phyloP scores from a whole-genome alignment of 2,329 filamentous ascomycete genomes.

The Diaporthe longicolla region DNA sequence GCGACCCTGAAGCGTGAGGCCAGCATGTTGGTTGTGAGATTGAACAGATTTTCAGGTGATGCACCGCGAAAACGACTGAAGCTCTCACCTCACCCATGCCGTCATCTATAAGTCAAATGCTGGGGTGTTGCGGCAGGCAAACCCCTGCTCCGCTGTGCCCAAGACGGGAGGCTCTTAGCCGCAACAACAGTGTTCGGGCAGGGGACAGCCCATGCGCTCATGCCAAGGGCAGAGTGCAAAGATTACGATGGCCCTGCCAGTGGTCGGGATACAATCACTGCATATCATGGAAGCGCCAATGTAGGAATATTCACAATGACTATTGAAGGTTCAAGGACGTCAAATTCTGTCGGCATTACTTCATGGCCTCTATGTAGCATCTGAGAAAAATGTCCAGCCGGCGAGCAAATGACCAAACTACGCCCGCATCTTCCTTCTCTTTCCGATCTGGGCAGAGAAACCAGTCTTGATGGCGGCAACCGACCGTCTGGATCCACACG shows the following conservation, averaged over 20 bases:
- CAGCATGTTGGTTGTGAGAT: conserved; percentile 49
- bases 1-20: conserved; percentile 48
- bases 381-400: conserved; percentile 12
- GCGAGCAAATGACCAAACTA: conserved; percentile 60
- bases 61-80: background rate
- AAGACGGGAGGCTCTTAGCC: conserved; percentile 7
- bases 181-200: background rate
- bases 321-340: background rate
- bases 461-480: conserved; percentile 99
- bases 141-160: conserved; percentile 26
- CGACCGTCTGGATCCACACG: conserved; percentile 84
- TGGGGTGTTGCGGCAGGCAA: conserved; percentile 38
- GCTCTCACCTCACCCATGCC: conserved; percentile 36
- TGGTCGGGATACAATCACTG: too few species aligned
- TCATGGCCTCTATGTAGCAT: conserved; percentile 37
- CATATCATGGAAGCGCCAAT: background rate
- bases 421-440: conserved; percentile 94
- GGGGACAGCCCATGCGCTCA: background rate
- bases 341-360: conserved; percentile 12
- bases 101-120: conserved; percentile 31
- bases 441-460: conserved; percentile 99
- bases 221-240: background rate
- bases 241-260: background rate
- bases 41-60: background rate
- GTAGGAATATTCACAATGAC: background rate